These are phyloP conservation scores for Candida vartiovaarae DNA, from an alignment of 805 yeast genomes.

Conservation along the genomic window DNA sequence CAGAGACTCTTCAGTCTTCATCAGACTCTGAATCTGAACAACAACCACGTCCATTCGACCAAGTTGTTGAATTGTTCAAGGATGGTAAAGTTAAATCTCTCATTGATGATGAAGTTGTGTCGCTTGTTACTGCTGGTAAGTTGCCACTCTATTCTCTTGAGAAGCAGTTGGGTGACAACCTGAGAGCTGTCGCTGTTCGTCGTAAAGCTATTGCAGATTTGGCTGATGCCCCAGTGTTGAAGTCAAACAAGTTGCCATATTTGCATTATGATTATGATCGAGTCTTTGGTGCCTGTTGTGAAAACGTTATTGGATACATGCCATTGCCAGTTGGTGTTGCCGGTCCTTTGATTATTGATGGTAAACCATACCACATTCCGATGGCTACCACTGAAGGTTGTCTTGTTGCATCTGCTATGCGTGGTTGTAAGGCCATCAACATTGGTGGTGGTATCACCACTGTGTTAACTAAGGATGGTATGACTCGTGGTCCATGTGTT, in stretches of 20 bases:
- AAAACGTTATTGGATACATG: conserved; percentile 93
- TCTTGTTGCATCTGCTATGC: conserved; percentile 95
- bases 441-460: conserved; percentile 95
- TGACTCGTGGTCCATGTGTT: conserved; percentile 99
- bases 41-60: conserved; percentile 50
- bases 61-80: conserved; percentile 53
- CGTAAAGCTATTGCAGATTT: conserved; percentile 84
- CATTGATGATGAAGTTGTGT: conserved; percentile 64
- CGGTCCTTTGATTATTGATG: conserved; percentile 92
- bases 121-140: conserved; percentile 66
- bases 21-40: conserved; percentile 31
- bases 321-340: conserved; percentile 98
- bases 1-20: conserved; percentile 25
- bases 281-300: conserved; percentile 98
- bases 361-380: conserved; percentile 83
- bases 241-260: conserved; percentile 69
- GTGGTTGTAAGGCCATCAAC: conserved; percentile 98
- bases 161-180: conserved; percentile 79
- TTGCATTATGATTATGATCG: conserved; percentile 84
- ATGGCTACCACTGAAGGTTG: conserved; percentile 99
- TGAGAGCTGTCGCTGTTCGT: conserved; percentile 91
- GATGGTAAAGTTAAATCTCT: conserved; percentile 65
- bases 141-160: conserved; percentile 92
- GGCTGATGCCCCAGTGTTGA: conserved; percentile 76
- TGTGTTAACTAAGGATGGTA: conserved; percentile 90